Percentiles rank a stretch among this genome's conserved stretches.
These are phyloP conservation scores for Ilyonectria sp. DNA, from an alignment of 2,329 filamentous ascomycete genomes.

Conservation along the genomic window DNA sequence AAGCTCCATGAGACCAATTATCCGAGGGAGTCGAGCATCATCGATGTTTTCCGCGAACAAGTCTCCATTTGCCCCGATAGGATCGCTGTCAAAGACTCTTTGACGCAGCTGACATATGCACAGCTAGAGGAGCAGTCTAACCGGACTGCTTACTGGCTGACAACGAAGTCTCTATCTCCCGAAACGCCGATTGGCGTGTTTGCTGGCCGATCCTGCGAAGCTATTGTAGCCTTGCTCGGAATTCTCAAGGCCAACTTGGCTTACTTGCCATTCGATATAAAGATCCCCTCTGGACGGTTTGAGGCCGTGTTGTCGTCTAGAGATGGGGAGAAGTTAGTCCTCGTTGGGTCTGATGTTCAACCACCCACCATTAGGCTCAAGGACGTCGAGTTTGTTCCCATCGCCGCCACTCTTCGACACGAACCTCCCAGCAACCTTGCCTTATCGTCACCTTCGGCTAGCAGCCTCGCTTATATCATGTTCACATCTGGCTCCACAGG, in stretches of 20 bases:
- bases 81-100: conserved; percentile 40
- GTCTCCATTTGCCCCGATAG: conserved; percentile 27
- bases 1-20: conserved; percentile 32
- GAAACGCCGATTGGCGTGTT: conserved; percentile 32
- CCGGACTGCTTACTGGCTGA: conserved; percentile 10
- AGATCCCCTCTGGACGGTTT: conserved; percentile 27
- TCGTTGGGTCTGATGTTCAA: conserved; percentile 6
- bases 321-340: conserved; percentile 9
- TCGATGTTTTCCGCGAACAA: conserved; percentile 45
- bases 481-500: conserved; percentile 7
- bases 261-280: conserved; percentile 38
- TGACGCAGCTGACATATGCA: conserved; percentile 35
- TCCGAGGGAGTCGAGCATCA: conserved; percentile 38
- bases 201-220: conserved; percentile 23
- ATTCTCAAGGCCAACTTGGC: conserved; percentile 40
- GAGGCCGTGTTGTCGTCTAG: conserved; percentile 27
- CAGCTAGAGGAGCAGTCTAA: conserved; percentile 39
- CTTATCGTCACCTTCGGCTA: not conserved
- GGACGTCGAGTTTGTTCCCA: not conserved
- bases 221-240: conserved; percentile 31
- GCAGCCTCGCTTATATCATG: conserved; percentile 1
- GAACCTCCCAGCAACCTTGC: too few relatives aligned
- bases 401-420: not conserved
- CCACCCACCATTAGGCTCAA: not conserved
- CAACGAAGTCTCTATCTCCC: not conserved